Conservation (phyloP, 495 filamentous ascomycete genomes). For the Beverwykella pulmonaria region DNA sequence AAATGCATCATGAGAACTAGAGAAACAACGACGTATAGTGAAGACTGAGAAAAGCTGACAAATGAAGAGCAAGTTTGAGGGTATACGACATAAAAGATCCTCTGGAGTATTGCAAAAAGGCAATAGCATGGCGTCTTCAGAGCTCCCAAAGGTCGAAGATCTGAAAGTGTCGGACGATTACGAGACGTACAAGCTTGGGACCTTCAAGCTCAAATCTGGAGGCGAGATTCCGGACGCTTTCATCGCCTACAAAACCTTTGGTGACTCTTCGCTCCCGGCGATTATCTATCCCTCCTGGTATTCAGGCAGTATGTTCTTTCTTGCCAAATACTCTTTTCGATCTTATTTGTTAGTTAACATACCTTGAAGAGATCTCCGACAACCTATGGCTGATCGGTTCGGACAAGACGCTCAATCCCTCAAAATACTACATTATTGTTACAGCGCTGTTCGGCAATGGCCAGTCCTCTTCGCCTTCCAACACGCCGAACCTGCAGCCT, state of each 20-base stretch:
- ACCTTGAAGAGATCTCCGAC: constrained; percentile 57
- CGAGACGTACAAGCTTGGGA: constrained; percentile 59
- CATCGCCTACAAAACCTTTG: constrained; percentile 73
- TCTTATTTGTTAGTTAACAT: neutral
- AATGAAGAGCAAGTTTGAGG: neutral
- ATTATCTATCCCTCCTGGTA: constrained; percentile 76
- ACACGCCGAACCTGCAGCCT: constrained; percentile 55
- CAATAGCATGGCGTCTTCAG: neutral
- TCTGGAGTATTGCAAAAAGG: neutral
- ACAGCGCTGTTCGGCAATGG: constrained; percentile 73
- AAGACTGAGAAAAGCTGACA: neutral
- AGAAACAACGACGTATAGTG: neutral
- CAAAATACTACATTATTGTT: constrained; percentile 70
- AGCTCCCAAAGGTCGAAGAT: neutral
- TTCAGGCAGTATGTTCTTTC: constrained; percentile 54
- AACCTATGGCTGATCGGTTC: constrained; percentile 69
- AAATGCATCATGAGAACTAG: neutral
- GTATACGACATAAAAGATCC: neutral
- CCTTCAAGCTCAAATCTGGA: constrained; percentile 65
- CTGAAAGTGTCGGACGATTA: constrained; percentile 46
- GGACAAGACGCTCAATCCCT: constrained; percentile 61
- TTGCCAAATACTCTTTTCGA: neutral
- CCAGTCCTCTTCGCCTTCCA: constrained; percentile 71
- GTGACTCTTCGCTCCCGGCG: constrained; percentile 61
- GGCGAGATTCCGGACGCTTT: constrained; percentile 58